phyloP scores from a whole-genome alignment of 306 rosid genomes.

The Alnus rubra region DNA sequence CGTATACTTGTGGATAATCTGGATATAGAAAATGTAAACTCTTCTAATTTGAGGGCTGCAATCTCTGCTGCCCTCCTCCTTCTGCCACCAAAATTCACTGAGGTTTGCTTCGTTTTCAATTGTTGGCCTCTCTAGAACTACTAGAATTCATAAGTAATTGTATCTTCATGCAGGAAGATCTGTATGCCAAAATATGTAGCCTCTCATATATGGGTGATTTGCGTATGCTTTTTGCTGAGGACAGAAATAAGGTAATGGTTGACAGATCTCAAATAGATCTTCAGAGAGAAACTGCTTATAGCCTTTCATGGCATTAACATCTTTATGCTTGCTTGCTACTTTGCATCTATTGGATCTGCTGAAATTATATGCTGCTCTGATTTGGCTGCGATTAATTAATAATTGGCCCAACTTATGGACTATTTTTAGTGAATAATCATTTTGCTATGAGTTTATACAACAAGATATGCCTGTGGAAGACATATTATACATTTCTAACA shows the following conservation, averaged over 20 bases:
- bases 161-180: constrained; percentile 66
- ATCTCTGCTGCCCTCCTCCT: constrained; percentile 84
- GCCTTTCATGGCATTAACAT: constrained; percentile 11
- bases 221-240: constrained; percentile 97
- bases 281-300: constrained; percentile 14
- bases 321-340: constrained; percentile 10
- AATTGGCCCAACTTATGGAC: not conserved
- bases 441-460: not conserved
- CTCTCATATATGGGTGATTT: constrained; percentile 88
- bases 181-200: constrained; percentile 88
- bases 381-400: not conserved
- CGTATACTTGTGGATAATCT: constrained; percentile 64
- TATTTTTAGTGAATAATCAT: not conserved
- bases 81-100: constrained; percentile 77
- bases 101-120: constrained; percentile 52
- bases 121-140: constrained; percentile 26
- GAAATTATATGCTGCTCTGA: constrained; percentile 19
- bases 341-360: constrained; percentile 13
- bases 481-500: not conserved
- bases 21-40: constrained; percentile 51
- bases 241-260: constrained; percentile 72
- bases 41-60: constrained; percentile 82
- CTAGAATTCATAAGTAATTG: constrained; percentile 20
- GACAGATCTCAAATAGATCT: constrained; percentile 21
- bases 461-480: not conserved